Evolutionary conservation across 2,329 filamentous ascomycete genomes (phyloP), one percentile per base, ranked within the genome.

Genomic region (Fusarium pilosicola): DNA sequence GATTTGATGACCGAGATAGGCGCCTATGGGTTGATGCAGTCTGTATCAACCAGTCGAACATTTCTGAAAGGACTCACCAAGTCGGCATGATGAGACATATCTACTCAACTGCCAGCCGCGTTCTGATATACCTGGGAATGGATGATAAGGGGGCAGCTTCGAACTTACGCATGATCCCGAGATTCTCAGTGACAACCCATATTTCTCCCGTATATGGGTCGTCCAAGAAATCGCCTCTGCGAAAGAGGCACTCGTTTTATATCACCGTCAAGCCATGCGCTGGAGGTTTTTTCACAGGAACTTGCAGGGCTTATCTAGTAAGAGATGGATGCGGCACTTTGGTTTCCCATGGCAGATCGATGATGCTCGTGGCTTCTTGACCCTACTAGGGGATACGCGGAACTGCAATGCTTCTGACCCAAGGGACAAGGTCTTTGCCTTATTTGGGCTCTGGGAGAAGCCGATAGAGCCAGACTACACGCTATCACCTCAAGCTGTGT

Each of bases 161-260:
- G 18, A 13, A 30, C 1, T n/a, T 4, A 6, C 12, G 1, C 5
- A 44, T 14, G 45, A 65, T 17, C 57, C 45, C 6, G 4, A 52
- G 6, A 20, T 12, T 7, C 57, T 65, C 3, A 44, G 62, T 38
- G 6, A 1, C 0, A 65, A 63, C 2, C 6, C 57, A 5, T 63
- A 65, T 20, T 65, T 65, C 1, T 65, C 62, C 0, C 57, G 58
- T 8, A 65, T 65, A 52, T 65, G 45, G 57, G 62, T 65, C 3
- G 62, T 65, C 0, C 57, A 65, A 20, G 62, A 65, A 5, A 65
- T 65, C 1, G 62, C 22, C 0, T 65, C 62, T 0, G 62, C 62
- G 4, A 65, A 38, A 4, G 6, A 39, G 4, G 62, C 57, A 0
- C 20, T 44, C 0, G 62, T 65, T 3, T 9, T 65, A 1, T 63